Conservation (phyloP, 78 protist species). For the Dictyostelium firmibasis region DNA sequence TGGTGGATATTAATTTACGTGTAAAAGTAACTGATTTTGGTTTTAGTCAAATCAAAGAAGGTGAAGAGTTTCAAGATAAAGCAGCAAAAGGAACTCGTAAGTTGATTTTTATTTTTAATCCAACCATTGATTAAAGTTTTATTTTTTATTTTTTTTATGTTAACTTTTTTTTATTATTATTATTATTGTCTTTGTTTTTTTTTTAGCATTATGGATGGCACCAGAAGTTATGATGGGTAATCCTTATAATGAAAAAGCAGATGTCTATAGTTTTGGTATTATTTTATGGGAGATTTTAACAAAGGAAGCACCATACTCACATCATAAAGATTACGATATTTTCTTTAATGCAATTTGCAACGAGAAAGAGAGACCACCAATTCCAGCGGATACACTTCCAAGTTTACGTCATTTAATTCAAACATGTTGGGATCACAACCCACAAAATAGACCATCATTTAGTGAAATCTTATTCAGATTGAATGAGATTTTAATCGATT, state of each 20-base stretch:
- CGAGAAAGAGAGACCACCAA: constrained; percentile 76
- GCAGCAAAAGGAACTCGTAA: constrained; percentile 80
- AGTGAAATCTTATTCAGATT: constrained; percentile 67
- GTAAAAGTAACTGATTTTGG: constrained; percentile 81
- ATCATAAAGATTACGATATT: constrained; percentile 71
- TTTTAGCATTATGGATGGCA: constrained; percentile 82
- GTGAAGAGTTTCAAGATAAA: constrained; percentile 77
- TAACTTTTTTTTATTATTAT: neutral
- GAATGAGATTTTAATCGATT: constrained; percentile 75
- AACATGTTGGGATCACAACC: constrained; percentile 79
- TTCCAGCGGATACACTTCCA: constrained; percentile 64
- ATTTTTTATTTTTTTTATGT: neutral
- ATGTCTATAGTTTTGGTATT: constrained; percentile 83
- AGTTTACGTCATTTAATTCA: constrained; percentile 69
- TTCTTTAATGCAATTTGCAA: constrained; percentile 79
- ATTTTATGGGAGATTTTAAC: constrained; percentile 79
- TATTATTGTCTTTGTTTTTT: neutral
- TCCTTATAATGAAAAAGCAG: constrained; percentile 81
- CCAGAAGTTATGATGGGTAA: constrained; percentile 87
- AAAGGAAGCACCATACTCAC: constrained; percentile 78
- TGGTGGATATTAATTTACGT: constrained; percentile 69
- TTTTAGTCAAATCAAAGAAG: constrained; percentile 77
- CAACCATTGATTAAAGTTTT: neutral
- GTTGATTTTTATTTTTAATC: neutral
- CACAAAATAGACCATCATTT: constrained; percentile 63